Evolutionary conservation across 306 rosid species (phyloP), one percentile per base, ranked within the genome.

Genomic region (Casuarina glauca): DNA sequence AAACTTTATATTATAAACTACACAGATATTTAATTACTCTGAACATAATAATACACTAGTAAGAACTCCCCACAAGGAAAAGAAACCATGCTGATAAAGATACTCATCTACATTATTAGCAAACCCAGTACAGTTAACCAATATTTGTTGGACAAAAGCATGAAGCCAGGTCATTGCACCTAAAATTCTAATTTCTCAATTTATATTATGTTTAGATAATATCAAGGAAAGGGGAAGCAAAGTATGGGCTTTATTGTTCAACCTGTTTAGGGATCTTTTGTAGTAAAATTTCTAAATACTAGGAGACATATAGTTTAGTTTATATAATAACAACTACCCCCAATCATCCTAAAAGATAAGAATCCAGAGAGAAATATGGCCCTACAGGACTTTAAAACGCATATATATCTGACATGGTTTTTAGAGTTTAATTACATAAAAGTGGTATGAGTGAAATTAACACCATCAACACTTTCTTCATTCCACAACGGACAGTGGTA

Each of bases 21-120:
- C 78, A 36, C 48, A 32, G 36, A 74, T 49, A 45, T 32, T 55
- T 69, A 78, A 78, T 55, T 61, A 73, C 57, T 73, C 44, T 20
- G 36, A 36, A 16, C 60, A 72, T 73, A 79, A 77, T 66, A 66
- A 69, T 2, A 36, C 9, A 46, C 73, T 41, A 32, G 38, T 12
- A 17, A 46, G 42, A 55, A 36, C 39, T 36, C 26, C 26, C 50
- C 38, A 4, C 60, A 36, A 72, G 74, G 16, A 41, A 42, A 26
- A 13, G 19, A 70, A 42, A 70, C n/a, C 42, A 17, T 12, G 20
- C 12, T 48, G 26, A 46, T 20, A 36, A 70, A 46, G 10, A 48
- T 4, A 41, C 13, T 42, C 12, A 70, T 32, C 43, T 70, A 49
- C 41, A 12, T 26, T 20, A 12, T 26, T 20, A 48, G 44, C 11